Evolutionary conservation across 2,329 filamentous ascomycete species (phyloP).

Genomic region (Thielaviopsis ethacetica): DNA sequence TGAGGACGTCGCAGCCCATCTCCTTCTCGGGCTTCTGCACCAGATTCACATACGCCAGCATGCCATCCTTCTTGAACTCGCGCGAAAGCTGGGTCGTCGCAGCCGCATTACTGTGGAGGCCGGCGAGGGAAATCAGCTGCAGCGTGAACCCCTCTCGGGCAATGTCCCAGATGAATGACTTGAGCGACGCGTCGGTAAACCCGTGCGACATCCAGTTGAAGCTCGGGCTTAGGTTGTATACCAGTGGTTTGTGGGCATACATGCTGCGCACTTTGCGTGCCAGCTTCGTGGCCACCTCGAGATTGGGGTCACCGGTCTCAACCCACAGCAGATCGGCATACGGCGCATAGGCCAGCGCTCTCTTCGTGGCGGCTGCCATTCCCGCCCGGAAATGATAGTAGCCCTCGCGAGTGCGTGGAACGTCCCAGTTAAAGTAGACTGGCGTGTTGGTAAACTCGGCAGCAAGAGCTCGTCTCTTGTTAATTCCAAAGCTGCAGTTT

Average conservation of each 20-base stretch:
- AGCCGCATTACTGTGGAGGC: slow-evolving; percentile 48
- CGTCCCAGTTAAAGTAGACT: slow-evolving; percentile 77
- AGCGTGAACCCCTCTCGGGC: slow-evolving; percentile 69
- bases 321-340: slow-evolving; percentile 95
- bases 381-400: slow-evolving; percentile 83
- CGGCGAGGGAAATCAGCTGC: slow-evolving; percentile 51
- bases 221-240: slow-evolving; percentile 90
- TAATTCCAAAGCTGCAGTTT: slow-evolving; percentile 61
- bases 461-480: slow-evolving; percentile 59
- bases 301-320: slow-evolving; percentile 80
- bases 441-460: slow-evolving; percentile 47
- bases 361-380: slow-evolving; percentile 76
- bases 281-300: slow-evolving; percentile 59
- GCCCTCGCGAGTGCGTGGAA: slow-evolving; percentile 82
- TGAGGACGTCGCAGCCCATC: slow-evolving; percentile 77
- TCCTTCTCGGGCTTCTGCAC: slow-evolving; percentile 86
- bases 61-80: slow-evolving; percentile 76
- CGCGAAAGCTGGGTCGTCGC: slow-evolving; percentile 59
- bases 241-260: slow-evolving; percentile 69
- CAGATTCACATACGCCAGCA: slow-evolving; percentile 93
- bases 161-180: slow-evolving; percentile 92
- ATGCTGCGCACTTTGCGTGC: slow-evolving; percentile 55
- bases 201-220: slow-evolving; percentile 99
- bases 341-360: slow-evolving; percentile 77
- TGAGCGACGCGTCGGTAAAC: slow-evolving; percentile 66